phyloP scores from a whole-genome alignment of 2,329 filamentous ascomycete genomes.

The Pseudocercospora fuligena region DNA sequence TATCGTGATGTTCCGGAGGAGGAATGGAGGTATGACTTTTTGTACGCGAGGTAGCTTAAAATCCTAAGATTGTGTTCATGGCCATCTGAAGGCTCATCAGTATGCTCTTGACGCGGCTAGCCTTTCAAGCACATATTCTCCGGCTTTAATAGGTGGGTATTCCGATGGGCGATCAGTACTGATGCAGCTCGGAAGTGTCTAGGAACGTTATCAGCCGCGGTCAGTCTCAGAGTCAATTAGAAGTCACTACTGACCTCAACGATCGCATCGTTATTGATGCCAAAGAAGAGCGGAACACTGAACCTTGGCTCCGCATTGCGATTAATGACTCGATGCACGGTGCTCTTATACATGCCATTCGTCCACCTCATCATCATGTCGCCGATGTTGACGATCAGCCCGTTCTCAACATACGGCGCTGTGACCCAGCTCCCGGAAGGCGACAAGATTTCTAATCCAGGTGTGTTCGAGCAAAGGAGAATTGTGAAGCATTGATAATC shows the following conservation, averaged over 20 bases:
- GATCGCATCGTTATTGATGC: conserved; percentile 45
- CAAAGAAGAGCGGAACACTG: conserved; percentile 55
- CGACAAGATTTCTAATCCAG: conserved; percentile 33
- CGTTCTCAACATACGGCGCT: conserved; percentile 49
- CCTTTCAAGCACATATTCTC: conserved; percentile 46
- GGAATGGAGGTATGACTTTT: conserved; percentile 36
- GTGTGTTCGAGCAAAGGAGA: conserved; percentile 27
- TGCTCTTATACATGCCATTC: conserved; percentile 51
- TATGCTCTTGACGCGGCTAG: conserved; percentile 26
- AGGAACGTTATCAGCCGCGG: background rate
- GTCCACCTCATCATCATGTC: conserved; percentile 57
- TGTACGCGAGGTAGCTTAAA: conserved; percentile 22
- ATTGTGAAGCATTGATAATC: conserved; percentile 37
- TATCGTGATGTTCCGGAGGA: conserved; percentile 43
- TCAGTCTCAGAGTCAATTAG: too few relatives aligned
- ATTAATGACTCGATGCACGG: conserved; percentile 54
- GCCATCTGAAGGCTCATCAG: background rate
- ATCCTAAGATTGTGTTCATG: background rate
- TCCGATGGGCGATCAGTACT: conserved; percentile 37
- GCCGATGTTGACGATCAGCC: conserved; percentile 56
- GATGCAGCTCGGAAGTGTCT: conserved; percentile 46
- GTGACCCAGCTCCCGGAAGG: conserved; percentile 49
- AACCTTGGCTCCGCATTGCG: conserved; percentile 45
- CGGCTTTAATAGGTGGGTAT: conserved; percentile 43
- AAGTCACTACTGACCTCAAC: conserved; percentile 34